A percentile compares a stretch with the other conserved stretches of the same genome.
These are phyloP conservation scores for Hypomyces rosellus DNA, from an alignment of 2,329 filamentous ascomycete genomes.

Conservation along the genomic window DNA sequence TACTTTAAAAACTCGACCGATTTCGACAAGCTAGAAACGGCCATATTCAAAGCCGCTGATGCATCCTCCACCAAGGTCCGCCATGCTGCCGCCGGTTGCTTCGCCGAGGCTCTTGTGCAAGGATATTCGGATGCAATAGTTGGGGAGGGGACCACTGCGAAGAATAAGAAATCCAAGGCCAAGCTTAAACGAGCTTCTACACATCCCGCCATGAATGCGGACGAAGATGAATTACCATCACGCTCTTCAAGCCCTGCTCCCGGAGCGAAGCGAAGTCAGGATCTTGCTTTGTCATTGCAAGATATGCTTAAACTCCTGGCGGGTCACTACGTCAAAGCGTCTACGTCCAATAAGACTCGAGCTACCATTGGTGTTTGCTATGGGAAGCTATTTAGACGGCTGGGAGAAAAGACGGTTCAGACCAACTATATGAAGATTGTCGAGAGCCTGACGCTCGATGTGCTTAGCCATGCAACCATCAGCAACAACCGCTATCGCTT, in stretches of 20 bases:
- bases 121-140: slow-evolving; percentile 52
- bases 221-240: slow-evolving; percentile 65
- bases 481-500: slow-evolving; percentile 81
- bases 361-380: slow-evolving; percentile 86
- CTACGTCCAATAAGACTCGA: slow-evolving; percentile 73
- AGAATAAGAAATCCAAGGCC: slow-evolving; percentile 64
- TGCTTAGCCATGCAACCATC: slow-evolving; percentile 71
- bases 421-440: slow-evolving; percentile 75
- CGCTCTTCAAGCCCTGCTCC: slow-evolving; percentile 70
- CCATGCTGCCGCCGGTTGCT: slow-evolving; percentile 77
- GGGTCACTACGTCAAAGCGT: slow-evolving; percentile 68
- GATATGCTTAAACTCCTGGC: slow-evolving; percentile 78
- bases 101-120: slow-evolving; percentile 78
- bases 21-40: slow-evolving; percentile 79
- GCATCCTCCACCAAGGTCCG: slow-evolving; percentile 68
- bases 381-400: slow-evolving; percentile 66
- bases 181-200: slow-evolving; percentile 55
- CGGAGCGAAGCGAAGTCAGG: slow-evolving; percentile 60
- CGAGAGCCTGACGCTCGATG: slow-evolving; percentile 70
- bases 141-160: slow-evolving; percentile 43
- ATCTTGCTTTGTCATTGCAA: slow-evolving; percentile 65
- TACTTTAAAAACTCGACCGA: slow-evolving; percentile 87
- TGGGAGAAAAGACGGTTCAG: slow-evolving; percentile 81
- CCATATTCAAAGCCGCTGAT: slow-evolving; percentile 82
- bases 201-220: slow-evolving; percentile 53